Percentiles rank a stretch among this genome's conserved stretches.
These are phyloP conservation scores for Rubus parviflorus DNA, from an alignment of 306 rosid species.

Conservation along the genomic window DNA sequence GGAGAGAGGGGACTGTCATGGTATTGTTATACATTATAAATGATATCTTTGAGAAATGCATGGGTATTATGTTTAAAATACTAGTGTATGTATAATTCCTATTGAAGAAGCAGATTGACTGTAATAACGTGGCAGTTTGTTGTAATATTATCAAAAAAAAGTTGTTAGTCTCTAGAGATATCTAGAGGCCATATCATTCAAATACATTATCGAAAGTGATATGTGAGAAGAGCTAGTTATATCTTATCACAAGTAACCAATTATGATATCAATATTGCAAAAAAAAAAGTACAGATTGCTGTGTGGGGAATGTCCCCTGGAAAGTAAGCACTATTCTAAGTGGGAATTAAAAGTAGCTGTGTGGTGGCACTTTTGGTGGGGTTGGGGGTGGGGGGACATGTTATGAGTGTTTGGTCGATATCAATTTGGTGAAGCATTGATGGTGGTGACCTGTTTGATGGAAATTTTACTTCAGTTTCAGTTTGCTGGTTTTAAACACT, in stretches of 20 bases:
- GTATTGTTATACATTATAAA: not conserved
- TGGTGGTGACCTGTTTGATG: not conserved
- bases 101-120: not conserved
- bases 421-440: not conserved
- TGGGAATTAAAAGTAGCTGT: not conserved
- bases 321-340: not conserved
- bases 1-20: not conserved
- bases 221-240: not conserved
- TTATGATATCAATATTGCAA: not conserved
- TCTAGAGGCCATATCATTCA: not conserved
- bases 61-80: not conserved
- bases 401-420: not conserved
- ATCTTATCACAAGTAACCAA: not conserved
- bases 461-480: not conserved
- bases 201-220: not conserved
- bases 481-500: not conserved
- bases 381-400: not conserved
- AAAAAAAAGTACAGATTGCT: not conserved
- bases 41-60: not conserved
- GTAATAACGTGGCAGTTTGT: not conserved
- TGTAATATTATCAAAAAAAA: not conserved
- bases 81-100: not conserved
- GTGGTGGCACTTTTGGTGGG: slow-evolving; percentile 4
- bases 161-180: not conserved
- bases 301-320: not conserved